Evolutionary conservation across 2,329 filamentous ascomycete genomes (phyloP), one percentile per base, ranked within the genome.

Genomic region (Penicillium capsulatum): DNA sequence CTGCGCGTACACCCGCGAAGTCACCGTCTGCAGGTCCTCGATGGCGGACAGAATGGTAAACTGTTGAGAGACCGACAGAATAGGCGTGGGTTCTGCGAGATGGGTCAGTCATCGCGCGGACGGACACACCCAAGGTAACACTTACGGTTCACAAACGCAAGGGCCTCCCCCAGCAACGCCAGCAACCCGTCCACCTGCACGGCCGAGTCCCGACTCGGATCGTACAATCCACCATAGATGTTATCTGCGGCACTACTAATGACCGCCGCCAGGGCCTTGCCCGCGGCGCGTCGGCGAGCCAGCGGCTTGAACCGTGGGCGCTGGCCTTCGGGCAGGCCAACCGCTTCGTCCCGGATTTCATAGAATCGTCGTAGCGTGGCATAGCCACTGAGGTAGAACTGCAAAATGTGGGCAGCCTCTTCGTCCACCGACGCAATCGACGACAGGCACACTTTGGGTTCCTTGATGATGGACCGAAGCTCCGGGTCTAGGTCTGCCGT

Each of bases 281-380:
- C 86, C 4, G 90, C 81, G 50, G 84, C 79, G 38, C 80, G 78
- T 50, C 81, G 84, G 14, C 83, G 72, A 9, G 77, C 72, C 15
- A 81, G 67, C 0, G 81, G 75, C 42, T 70, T 66, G 44, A 75
- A 66, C 15, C 60, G 65, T 4, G 70, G 65, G 34, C 65, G 69
- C 38, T 64, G 53, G 17, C 61, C 64, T 16, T 66, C 59, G 31
- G 56, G 45, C 7, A 65, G 46, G 4, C 63, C 47, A 3, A 74
- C 48, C n/a, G 75, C 72, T 54, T 80, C 77, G 57, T 97, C 91
- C 34, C 91, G 80, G n/a, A 90, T 76, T 47, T 90, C 84, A 64
- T 94, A 97, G 69, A 91, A 96, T 51, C 83, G 84, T 24, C 91
- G 84, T 14, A 97, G 73, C 0, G 89, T 94, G 15, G 90, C 91